A percentile compares a stretch with the other conserved stretches of the same genome.
Evolutionary conservation across 176 grass and related monocot species (phyloP).

Genomic region (Cenchrus americanus): DNA sequence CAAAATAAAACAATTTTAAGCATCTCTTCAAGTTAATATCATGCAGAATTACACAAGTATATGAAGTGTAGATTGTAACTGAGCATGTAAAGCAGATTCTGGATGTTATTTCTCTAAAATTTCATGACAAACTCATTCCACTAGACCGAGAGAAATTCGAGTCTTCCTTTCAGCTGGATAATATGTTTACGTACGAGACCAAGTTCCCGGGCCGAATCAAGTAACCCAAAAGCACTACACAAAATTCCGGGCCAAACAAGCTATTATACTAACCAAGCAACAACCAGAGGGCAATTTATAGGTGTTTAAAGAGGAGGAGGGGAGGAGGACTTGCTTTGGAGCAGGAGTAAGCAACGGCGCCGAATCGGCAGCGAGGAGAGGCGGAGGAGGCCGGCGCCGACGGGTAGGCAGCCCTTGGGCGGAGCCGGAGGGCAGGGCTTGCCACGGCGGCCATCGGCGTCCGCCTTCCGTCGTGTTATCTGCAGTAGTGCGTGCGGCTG

Average conservation of each 20-base stretch:
- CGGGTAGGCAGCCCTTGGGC: constrained; percentile 27
- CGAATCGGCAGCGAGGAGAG: constrained; percentile 34
- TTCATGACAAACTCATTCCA: neutral
- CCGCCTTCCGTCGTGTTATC: constrained; percentile 43
- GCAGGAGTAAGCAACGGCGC: constrained; percentile 32
- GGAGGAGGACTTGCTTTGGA: constrained; percentile 38
- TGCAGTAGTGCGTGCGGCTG: constrained; percentile 8
- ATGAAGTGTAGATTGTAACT: neutral
- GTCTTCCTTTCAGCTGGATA: neutral
- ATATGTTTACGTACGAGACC: neutral
- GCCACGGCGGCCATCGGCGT: constrained; percentile 47
- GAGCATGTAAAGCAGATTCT: neutral
- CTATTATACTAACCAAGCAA: neutral
- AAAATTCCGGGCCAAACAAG: constrained; percentile 28
- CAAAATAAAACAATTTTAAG: neutral
- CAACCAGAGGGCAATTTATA: neutral
- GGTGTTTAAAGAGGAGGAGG: constrained; percentile 1
- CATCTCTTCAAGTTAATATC: neutral
- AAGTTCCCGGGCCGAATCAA: neutral
- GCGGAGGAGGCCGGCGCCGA: constrained; percentile 12
- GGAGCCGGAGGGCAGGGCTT: constrained; percentile 39
- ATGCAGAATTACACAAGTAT: neutral
- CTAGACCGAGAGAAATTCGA: neutral
- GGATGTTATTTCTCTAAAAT: neutral
- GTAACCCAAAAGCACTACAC: neutral